Evolutionary conservation across 805 yeast genomes (phyloP).

Genomic region (Metschnikowia borealis): DNA sequence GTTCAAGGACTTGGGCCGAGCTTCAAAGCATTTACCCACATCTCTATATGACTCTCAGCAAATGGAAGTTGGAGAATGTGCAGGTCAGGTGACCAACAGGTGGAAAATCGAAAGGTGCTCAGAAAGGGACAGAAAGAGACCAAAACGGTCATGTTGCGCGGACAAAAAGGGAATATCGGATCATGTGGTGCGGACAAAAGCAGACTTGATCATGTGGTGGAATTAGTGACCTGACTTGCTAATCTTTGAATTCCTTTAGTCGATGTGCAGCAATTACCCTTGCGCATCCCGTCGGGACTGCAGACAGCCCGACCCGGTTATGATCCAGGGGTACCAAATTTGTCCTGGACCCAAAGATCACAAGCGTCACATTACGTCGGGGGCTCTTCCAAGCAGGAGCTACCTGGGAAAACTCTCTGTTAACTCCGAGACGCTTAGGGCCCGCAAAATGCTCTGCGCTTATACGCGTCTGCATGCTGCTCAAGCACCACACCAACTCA

Average conservation of each 20-base stretch:
- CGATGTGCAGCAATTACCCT: neutral
- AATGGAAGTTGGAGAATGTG: no score
- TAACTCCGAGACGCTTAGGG: neutral
- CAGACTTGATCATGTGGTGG: no score
- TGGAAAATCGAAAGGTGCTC: no score
- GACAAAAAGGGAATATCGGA: no score
- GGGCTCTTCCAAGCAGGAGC: neutral
- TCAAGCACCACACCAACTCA: no score
- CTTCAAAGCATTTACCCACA: no score
- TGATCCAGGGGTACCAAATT: constrained; percentile 1
- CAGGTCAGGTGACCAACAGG: no score
- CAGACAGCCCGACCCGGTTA: neutral
- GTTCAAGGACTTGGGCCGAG: no score
- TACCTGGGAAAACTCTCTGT: neutral
- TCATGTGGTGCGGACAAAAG: no score
- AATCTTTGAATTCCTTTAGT: neutral
- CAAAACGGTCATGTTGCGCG: no score
- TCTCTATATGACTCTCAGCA: no score
- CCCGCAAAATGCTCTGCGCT: neutral
- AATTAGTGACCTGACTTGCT: neutral
- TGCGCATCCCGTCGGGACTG: neutral
- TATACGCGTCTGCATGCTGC: neutral
- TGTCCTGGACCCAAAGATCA: neutral
- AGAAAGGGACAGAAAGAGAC: no score
- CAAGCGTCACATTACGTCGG: neutral